These are phyloP conservation scores for Austroboletus rostrupii DNA, from an alignment of 1,284 basidiomycete genomes.

Conservation along the genomic window DNA sequence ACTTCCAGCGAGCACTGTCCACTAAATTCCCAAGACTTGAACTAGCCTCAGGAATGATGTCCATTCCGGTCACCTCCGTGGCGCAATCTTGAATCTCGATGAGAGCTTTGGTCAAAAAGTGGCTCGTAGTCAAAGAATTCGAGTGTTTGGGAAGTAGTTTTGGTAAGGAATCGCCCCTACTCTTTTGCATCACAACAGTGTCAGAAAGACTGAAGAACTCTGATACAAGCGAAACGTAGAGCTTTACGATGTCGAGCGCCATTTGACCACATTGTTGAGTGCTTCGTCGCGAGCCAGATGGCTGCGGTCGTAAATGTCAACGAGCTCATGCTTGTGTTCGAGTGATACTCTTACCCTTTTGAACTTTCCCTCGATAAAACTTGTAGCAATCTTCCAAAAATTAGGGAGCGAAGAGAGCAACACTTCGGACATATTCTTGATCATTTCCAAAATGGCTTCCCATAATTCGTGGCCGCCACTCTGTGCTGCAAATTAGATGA, in stretches of 20 bases:
- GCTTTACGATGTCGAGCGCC: slow-evolving; percentile 86
- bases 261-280: slow-evolving; percentile 84
- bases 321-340: not conserved
- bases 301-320: slow-evolving; percentile 14
- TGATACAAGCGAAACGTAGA: slow-evolving; percentile 83
- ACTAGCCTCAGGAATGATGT: slow-evolving; percentile 73
- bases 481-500: slow-evolving; percentile 36
- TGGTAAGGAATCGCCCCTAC: slow-evolving; percentile 33
- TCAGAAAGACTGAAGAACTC: slow-evolving; percentile 90
- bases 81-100: slow-evolving; percentile 84
- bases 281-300: slow-evolving; percentile 57
- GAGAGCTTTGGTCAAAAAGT: slow-evolving; percentile 78
- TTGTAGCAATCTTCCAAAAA: slow-evolving; percentile 92
- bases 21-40: slow-evolving; percentile 70
- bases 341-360: slow-evolving; percentile 56
- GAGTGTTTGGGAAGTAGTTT: slow-evolving; percentile 72
- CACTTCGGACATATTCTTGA: slow-evolving; percentile 68
- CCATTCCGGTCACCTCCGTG: slow-evolving; percentile 77
- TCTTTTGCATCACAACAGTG: slow-evolving; percentile 51
- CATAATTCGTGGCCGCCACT: slow-evolving; percentile 72
- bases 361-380: slow-evolving; percentile 89
- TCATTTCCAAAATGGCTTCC: slow-evolving; percentile 72
- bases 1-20: slow-evolving; percentile 84
- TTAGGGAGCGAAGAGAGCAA: slow-evolving; percentile 76
- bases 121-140: slow-evolving; percentile 79